Evolutionary conservation across 1,139 yeast species (phyloP).

Genomic region (Yamadazyma aaseri): DNA sequence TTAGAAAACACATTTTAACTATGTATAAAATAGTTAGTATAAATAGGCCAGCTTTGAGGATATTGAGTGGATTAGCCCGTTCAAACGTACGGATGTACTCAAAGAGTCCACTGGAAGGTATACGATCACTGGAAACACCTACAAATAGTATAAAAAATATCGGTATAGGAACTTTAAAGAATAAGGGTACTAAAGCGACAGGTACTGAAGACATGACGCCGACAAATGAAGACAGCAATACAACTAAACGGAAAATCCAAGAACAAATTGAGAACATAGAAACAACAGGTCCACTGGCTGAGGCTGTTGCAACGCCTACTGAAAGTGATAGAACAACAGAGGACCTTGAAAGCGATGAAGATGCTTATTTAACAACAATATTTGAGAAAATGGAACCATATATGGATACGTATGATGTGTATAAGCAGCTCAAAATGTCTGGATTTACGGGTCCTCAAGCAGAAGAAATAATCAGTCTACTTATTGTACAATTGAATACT

Average conservation of each 20-base stretch:
- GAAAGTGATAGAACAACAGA: too few species aligned
- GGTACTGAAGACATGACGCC: too few species aligned
- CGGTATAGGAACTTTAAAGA: too few species aligned
- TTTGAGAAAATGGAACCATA: constrained; percentile 49
- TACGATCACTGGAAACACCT: neutral
- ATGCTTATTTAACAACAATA: constrained; percentile 29
- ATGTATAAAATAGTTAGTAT: constrained; percentile 3
- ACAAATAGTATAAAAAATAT: too few species aligned
- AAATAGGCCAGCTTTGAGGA: neutral
- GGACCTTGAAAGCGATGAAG: constrained; percentile 11
- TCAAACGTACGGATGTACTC: neutral
- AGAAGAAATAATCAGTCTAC: constrained; percentile 48
- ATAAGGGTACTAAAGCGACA: too few species aligned
- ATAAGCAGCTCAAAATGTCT: constrained; percentile 34
- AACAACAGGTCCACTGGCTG: too few species aligned
- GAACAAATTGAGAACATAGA: too few species aligned
- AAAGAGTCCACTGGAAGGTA: neutral
- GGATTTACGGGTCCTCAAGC: constrained; percentile 59
- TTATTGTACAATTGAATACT: constrained; percentile 49
- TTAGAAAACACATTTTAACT: neutral
- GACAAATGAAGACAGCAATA: too few species aligned
- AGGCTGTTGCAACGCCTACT: too few species aligned
- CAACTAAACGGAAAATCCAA: too few species aligned
- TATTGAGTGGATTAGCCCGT: neutral
- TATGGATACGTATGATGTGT: constrained; percentile 51